A percentile compares a stretch with the other conserved stretches of the same genome.
Evolutionary conservation across 192 early-diverging fungal genomes (phyloP).

Genomic region (Phycomyces nitens): DNA sequence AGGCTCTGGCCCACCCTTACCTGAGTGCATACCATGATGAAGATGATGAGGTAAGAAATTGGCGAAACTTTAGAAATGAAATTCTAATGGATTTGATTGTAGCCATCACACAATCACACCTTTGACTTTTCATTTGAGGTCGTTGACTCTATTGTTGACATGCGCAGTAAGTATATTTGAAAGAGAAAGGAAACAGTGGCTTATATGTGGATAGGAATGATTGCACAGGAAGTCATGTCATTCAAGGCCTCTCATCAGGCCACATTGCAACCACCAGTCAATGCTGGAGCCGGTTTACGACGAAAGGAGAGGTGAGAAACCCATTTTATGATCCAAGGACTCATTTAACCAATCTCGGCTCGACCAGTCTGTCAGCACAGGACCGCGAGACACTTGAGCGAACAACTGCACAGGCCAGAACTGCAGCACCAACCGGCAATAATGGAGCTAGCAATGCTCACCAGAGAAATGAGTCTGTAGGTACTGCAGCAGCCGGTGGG

Average conservation of each 20-base stretch:
- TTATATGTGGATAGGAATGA: constrained; percentile 71
- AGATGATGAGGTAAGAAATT: constrained; percentile 35
- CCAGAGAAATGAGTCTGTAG: constrained; percentile 3
- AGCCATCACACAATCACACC: constrained; percentile 56
- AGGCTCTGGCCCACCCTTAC: constrained; percentile 91
- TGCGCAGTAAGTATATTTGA: constrained; percentile 65
- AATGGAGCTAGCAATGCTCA: constrained; percentile 36
- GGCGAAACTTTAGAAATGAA: background rate
- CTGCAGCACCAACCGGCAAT: constrained; percentile 18
- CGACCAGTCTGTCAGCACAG: constrained; percentile 41
- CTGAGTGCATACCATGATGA: constrained; percentile 57
- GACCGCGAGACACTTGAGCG: constrained; percentile 43
- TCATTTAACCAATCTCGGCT: background rate
- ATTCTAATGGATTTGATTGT: background rate
- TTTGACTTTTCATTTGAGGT: constrained; percentile 86
- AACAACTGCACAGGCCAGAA: constrained; percentile 25
- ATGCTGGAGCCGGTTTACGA: constrained; percentile 33
- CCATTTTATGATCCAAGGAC: no score
- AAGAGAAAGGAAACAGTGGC: no score
- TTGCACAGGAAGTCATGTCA: constrained; percentile 76
- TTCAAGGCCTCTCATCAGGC: constrained; percentile 68
- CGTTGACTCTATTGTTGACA: constrained; percentile 68
- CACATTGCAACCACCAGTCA: constrained; percentile 28
- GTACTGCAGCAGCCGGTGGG: background rate
- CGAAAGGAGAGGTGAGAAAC: constrained; percentile 37